Evolutionary conservation across 768 basidiomycete genomes (phyloP).

Genomic region (Pleurotus tuber-regium): DNA sequence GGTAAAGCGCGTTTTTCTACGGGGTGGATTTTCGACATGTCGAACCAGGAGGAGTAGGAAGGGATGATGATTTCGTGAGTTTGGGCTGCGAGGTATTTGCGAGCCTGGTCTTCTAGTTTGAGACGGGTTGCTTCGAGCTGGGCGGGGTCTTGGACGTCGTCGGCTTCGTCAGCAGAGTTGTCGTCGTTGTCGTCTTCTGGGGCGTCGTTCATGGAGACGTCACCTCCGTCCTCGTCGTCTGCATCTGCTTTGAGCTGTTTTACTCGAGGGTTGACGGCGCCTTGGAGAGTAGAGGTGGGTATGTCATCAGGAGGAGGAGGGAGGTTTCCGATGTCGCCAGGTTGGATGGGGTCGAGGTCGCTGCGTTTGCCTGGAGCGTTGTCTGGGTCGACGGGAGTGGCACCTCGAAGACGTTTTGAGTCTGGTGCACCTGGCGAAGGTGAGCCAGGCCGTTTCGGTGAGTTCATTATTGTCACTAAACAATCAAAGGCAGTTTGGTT

Average conservation of each 20-base stretch:
- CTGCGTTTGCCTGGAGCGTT: conserved; percentile 80
- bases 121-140: conserved; percentile 78
- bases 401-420: conserved; percentile 63
- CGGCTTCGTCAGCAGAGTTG: conserved; percentile 77
- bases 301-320: conserved; percentile 16
- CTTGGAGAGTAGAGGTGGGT: conserved; percentile 40
- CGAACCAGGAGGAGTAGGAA: conserved; percentile 97
- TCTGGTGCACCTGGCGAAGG: conserved; percentile 47
- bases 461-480: conserved; percentile 63
- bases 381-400: conserved; percentile 73
- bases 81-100: conserved; percentile 94
- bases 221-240: conserved; percentile 66
- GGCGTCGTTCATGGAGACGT: conserved; percentile 81
- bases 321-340: conserved; percentile 78
- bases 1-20: conserved; percentile 92
- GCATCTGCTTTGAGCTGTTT: conserved; percentile 41
- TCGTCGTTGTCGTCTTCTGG: conserved; percentile 72
- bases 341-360: conserved; percentile 82
- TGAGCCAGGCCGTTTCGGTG: conserved; percentile 64
- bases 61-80: conserved; percentile 97
- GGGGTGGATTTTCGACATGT: conserved; percentile 89
- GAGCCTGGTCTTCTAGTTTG: conserved; percentile 81
- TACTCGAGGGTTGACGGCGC: conserved; percentile 41
- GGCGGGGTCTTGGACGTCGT: conserved; percentile 85
- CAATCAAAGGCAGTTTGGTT: too few relatives aligned